phyloP scores from a whole-genome alignment of 192 early-diverging fungal species.

The Mortierella alpina region DNA sequence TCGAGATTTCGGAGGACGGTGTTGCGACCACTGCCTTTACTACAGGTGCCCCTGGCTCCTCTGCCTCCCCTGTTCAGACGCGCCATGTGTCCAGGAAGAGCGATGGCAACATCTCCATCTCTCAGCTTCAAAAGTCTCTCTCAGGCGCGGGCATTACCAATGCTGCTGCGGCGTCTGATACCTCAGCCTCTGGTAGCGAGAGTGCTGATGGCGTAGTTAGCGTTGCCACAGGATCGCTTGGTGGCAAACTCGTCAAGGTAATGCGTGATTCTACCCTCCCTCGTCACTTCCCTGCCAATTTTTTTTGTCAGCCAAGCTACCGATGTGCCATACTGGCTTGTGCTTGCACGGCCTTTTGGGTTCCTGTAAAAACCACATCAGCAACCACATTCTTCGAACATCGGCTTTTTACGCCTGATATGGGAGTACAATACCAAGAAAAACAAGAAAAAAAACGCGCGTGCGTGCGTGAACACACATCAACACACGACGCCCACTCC shows the following conservation, averaged over 20 bases:
- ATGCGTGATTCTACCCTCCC: neutral
- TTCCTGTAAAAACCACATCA: too few relatives aligned
- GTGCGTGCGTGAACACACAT: too few relatives aligned
- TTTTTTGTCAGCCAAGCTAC: neutral
- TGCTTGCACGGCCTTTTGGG: neutral
- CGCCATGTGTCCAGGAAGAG: conserved; percentile 23
- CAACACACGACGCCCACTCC: too few relatives aligned
- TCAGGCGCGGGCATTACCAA: conserved; percentile 1
- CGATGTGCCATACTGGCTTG: neutral
- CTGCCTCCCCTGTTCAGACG: conserved; percentile 18
- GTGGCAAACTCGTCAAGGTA: conserved; percentile 48
- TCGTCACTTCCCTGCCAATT: neutral
- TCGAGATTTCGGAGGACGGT: conserved; percentile 29
- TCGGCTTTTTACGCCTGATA: too few relatives aligned
- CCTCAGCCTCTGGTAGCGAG: neutral
- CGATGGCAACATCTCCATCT: conserved; percentile 17
- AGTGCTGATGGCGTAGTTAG: conserved; percentile 27
- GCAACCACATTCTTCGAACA: too few relatives aligned
- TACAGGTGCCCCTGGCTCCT: conserved; percentile 19
- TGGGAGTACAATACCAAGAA: too few relatives aligned
- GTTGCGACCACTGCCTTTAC: conserved; percentile 20
- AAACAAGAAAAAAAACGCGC: too few relatives aligned
- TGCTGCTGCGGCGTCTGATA: neutral
- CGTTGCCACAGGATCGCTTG: conserved; percentile 27
- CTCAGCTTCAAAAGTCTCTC: conserved; percentile 22